These are phyloP conservation scores for Beauveria pseudobassiana DNA, from an alignment of 2,329 filamentous ascomycete genomes.

Conservation along the genomic window DNA sequence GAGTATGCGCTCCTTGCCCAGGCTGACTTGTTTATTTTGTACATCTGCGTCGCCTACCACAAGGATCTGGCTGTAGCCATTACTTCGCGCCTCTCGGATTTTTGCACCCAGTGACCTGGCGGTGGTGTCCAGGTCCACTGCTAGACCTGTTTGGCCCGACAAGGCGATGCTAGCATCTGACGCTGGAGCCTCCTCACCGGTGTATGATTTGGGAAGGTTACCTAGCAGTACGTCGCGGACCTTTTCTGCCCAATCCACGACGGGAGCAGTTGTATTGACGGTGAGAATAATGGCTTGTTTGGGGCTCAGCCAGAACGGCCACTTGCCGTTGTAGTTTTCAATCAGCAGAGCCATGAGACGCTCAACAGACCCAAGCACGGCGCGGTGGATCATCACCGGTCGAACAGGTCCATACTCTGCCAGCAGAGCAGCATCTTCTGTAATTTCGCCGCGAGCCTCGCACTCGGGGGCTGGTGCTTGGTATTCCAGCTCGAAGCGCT, in stretches of 20 bases:
- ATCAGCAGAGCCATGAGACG: constrained; percentile 79
- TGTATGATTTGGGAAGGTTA: constrained; percentile 24
- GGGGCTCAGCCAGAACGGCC: constrained; percentile 86
- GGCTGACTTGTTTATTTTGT: constrained; percentile 45
- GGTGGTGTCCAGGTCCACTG: constrained; percentile 63
- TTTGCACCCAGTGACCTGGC: constrained; percentile 59
- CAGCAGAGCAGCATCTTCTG: constrained; percentile 39
- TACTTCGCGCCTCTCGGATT: constrained; percentile 60
- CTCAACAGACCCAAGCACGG: constrained; percentile 77
- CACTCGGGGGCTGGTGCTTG: constrained; percentile 58
- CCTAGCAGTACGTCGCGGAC: constrained; percentile 46
- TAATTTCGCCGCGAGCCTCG: constrained; percentile 46
- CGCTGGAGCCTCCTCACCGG: constrained; percentile 28
- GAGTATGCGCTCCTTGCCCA: constrained; percentile 33
- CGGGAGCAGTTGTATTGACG: constrained; percentile 53
- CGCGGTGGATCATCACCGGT: constrained; percentile 78
- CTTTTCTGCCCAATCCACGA: constrained; percentile 41
- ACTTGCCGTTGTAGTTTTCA: constrained; percentile 71
- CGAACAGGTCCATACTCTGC: constrained; percentile 49
- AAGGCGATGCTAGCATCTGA: constrained; percentile 30
- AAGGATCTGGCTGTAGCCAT: constrained; percentile 66
- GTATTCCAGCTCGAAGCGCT: constrained; percentile 72
- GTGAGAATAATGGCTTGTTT: constrained; percentile 69
- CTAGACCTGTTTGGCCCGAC: constrained; percentile 50
- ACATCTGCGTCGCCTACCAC: constrained; percentile 64